These are phyloP conservation scores for Saturnispora ahearnii DNA, from an alignment of 805 yeast genomes.

Conservation along the genomic window DNA sequence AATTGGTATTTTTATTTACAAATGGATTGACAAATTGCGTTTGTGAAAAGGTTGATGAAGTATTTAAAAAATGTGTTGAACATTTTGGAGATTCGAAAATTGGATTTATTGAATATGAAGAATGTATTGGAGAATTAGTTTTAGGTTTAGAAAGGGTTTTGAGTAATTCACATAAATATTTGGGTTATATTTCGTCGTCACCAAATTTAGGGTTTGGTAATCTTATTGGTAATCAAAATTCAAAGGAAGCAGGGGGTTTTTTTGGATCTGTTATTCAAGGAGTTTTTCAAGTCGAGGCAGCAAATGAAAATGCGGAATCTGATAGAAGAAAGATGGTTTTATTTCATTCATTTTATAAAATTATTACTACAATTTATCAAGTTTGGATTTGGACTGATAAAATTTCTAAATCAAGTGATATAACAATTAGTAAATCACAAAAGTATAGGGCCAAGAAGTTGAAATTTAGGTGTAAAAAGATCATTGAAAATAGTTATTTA, in stretches of 20 bases:
- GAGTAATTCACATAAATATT: conserved; percentile 46
- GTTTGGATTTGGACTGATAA: conserved; percentile 44
- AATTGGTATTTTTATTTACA: conserved; percentile 19
- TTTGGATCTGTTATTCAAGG: conserved; percentile 67
- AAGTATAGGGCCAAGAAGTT: conserved; percentile 47
- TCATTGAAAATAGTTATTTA: conserved; percentile 54
- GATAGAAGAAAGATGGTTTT: conserved; percentile 48
- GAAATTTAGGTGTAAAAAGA: conserved; percentile 58
- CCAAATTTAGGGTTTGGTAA: conserved; percentile 3
- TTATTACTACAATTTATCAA: conserved; percentile 43
- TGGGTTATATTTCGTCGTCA: conserved; percentile 20
- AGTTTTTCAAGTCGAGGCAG: conserved; percentile 66
- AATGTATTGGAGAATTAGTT: conserved; percentile 37
- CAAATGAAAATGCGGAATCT: conserved; percentile 40
- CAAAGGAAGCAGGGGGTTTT: conserved; percentile 38
- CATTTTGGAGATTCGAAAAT: not conserved
- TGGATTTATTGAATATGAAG: conserved; percentile 21
- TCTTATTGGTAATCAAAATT: conserved; percentile 6
- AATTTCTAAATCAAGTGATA: not conserved
- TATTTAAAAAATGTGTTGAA: conserved; percentile 12
- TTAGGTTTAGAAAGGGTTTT: conserved; percentile 62
- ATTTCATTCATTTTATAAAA: conserved; percentile 54
- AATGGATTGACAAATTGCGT: conserved; percentile 20
- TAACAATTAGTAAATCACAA: conserved; percentile 23
- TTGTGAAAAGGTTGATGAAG: conserved; percentile 21